Evolutionary conservation across 192 early-diverging fungal genomes (phyloP), one percentile per base, ranked within the genome.

Genomic region (Linnemannia zychae): DNA sequence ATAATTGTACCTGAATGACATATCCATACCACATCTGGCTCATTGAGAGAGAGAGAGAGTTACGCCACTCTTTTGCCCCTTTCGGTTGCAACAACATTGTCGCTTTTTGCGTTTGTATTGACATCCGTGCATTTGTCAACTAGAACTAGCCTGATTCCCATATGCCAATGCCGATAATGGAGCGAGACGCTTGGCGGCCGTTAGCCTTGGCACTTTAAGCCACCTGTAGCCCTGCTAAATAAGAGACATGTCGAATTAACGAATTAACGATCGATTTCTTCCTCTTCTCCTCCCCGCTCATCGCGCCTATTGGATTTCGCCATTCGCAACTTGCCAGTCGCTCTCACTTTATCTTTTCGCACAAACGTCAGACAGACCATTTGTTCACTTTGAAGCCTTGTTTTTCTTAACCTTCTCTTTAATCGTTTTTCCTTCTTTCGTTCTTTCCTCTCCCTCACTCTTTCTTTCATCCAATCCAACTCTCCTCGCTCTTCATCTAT

Each of bases 321-420:
- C 18, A 28, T 22, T 60, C 53, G 53, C 53, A 28, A 60, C 3
- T 60, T 24, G 28, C 57, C 24, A 31, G 24, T 60, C 57, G 57
- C 57, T 31, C 28, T 28, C 24, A 28, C 28, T 60, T 60, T 28
- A 9, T 15, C 17, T 11, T 49, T 49, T 11, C 48, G 2, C 48
- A 49, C 13, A 49, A 49, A 17, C 48, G 48, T 49, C 12, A 28
- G 17, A 28, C 57, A 60, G 20, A 7, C 13, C 57, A 44, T 38
- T 68, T 68, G 67, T 38, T 40, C 37, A 38, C 37, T 68, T 68
- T 68, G 33, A 68, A 6, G 33, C 15, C 34, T 5, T 67, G 5
- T 7, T 67, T n/a, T 38, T 22, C 67, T 40, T 34, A 68, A 40
- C 67, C 67, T 68, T 68, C 67, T 68, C 38, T n/a, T 66, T n/a